Conservation (phyloP, 805 yeast species). For the Scheffersomyces ergatensis region DNA sequence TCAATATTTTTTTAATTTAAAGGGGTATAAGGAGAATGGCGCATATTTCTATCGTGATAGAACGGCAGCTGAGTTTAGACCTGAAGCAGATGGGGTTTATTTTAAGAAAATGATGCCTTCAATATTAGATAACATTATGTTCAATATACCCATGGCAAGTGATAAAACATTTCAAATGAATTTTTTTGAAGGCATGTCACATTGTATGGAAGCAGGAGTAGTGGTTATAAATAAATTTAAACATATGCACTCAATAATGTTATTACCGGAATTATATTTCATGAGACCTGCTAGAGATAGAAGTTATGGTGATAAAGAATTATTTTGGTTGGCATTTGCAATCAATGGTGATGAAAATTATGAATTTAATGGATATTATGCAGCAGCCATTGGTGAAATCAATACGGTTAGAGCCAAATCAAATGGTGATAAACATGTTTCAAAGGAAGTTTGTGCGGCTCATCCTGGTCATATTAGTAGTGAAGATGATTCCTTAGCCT, state of each 20-base stretch:
- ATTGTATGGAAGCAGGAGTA: constrained; percentile 33
- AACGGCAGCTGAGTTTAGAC: constrained; percentile 21
- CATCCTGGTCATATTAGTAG: constrained; percentile 61
- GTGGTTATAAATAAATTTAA: constrained; percentile 22
- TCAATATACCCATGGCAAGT: constrained; percentile 31
- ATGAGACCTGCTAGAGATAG: constrained; percentile 16
- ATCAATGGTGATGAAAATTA: constrained; percentile 23
- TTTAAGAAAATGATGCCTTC: constrained; percentile 20
- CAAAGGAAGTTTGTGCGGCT: constrained; percentile 51
- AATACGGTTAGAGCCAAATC: constrained; percentile 22
- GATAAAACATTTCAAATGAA: constrained; percentile 26
- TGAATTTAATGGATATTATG: constrained; percentile 18
- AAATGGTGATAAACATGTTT: constrained; percentile 18
- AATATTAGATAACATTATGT: constrained; percentile 19
- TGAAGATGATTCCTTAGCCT: constrained; percentile 36
- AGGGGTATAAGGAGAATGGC: constrained; percentile 27
- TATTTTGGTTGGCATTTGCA: constrained; percentile 27
- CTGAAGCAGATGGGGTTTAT: constrained; percentile 16
- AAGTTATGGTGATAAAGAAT: constrained; percentile 27
- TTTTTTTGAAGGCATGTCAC: constrained; percentile 38
- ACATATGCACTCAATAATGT: constrained; percentile 23
- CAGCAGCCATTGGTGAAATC: constrained; percentile 26
- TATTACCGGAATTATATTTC: constrained; percentile 29
- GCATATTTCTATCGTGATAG: constrained; percentile 30
- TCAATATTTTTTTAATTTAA: constrained; percentile 20